Evolutionary conservation across 225 moss, liverwort and hornwort species (phyloP), one percentile per base, ranked within the genome.

Genomic region (Physcomitrium patens): DNA sequence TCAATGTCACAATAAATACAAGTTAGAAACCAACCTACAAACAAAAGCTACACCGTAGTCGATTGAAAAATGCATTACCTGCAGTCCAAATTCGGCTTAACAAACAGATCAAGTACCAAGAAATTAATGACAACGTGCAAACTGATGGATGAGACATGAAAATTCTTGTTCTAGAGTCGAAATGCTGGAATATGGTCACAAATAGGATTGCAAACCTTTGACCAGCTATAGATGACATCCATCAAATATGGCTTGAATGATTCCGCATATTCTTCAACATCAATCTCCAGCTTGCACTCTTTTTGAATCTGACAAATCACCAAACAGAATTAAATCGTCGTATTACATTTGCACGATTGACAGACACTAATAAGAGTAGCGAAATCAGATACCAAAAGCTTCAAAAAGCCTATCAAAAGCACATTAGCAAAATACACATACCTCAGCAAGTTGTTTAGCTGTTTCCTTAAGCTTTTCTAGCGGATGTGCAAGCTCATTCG

Each of bases 161-260:
- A 68, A 59, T 55, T n/a, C n/a, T 37, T 54, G 46, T 56, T 49
- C 12, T 50, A 3, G 4, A 58, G 31, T 67, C 47, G 19, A 56
- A 57, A 31, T 58, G 47, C 56, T 58, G 15, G 57, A 44, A 75
- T 48, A 65, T 72, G 12, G 44, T 49, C 23, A 26, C 54, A 72
- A 45, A 56, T 44, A 49, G 47, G 14, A 57, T 15, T 10, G 65
- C 81, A 69, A 63, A 89, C 95, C 93, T 96, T 97, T 14, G 96
- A 94, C 96, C 94, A 97, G 74, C 81, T 97, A 83, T 92, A 92
- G 65, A 94, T 76, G 53, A 97, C 92, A 89, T 94, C 94, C 96
- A 97, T 97, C 73, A 97, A 85, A 78, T 70, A 83, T 3, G 96
- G 96, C 64, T 92, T 92, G 64, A 97, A 97, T 23, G 91, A 91